Percentiles rank a stretch among this genome's conserved stretches.
Evolutionary conservation across 2,329 filamentous ascomycete genomes (phyloP).

Genomic region (Fusarium sp.): DNA sequence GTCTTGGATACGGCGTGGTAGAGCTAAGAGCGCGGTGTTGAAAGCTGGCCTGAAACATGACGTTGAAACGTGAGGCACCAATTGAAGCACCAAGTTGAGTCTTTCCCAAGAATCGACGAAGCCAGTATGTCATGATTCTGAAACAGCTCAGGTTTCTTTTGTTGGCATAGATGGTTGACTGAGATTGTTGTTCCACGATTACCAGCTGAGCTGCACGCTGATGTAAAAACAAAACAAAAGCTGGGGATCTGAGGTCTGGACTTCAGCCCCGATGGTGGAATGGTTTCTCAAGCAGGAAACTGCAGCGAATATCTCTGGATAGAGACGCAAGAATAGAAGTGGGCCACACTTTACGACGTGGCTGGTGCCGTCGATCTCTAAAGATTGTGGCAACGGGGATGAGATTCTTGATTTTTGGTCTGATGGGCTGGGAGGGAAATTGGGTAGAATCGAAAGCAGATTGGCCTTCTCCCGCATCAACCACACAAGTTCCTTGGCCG

Average conservation of each 20-base stretch:
- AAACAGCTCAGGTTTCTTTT: constrained; percentile 31
- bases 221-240: constrained; percentile 12
- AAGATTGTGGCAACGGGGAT: constrained; percentile 17
- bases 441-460: constrained; percentile 6
- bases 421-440: not conserved
- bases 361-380: constrained; percentile 35
- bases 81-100: not conserved
- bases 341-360: constrained; percentile 32
- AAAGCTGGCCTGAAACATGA: constrained; percentile 31
- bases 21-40: not conserved
- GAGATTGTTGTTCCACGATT: constrained; percentile 20
- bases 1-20: not conserved
- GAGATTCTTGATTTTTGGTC: not conserved
- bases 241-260: constrained; percentile 12
- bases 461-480: constrained; percentile 8
- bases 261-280: constrained; percentile 16
- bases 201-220: constrained; percentile 23
- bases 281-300: constrained; percentile 16
- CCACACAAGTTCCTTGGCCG: constrained; percentile 15
- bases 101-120: constrained; percentile 5
- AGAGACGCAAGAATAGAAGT: constrained; percentile 35
- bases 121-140: constrained; percentile 27
- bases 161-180: constrained; percentile 19
- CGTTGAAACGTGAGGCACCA: constrained; percentile 25
- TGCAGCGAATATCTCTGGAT: constrained; percentile 18